Evolutionary conservation across 768 basidiomycete genomes (phyloP), one percentile per base, ranked within the genome.

Genomic region (Lactarius hatsudake): DNA sequence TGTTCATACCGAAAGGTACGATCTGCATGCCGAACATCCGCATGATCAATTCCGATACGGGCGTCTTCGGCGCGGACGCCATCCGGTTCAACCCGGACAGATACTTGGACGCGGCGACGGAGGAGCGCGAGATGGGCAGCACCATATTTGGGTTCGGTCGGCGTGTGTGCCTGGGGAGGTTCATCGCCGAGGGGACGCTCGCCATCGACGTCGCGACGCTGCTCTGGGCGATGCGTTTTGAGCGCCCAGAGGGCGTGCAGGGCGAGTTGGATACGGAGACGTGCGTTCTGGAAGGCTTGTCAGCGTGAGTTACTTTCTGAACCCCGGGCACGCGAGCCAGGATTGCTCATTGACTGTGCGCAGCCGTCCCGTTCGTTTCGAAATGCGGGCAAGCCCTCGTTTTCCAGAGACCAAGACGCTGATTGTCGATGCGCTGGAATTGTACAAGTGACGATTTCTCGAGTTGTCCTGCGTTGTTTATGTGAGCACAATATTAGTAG

Each of bases 141-240:
- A 57, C 61, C 26, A 63, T 70, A 2, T 75, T 64, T 59, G 74
- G 75, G 15, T 77, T 73, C 62, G 73, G 76, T 28, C 60, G 74
- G 66, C 45, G 73, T 67, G 73, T 77, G 12, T 79, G 78, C 55
- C 69, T 73, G 3, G 78, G 78, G 9, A 69, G 71, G 30, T 66
- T 75, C 61, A 58, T 78, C 30, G 78, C 77, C 0, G 74, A 76
- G 56, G 66, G 73, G 20, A 69, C 73, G 15, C 40, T 78, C 10
- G 77, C 76, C 58, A 76, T 78, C 42, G 67, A 71, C 40, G 72
- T 76, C 30, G 77, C 77, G 13, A 66, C 70, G 26, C 64, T 75
- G 3, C 70, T 79, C 23, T 73, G 69, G 63, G 73, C 74, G 18
- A 69, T 63, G 48, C 66, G 63, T 18, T 63, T 75, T 30, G 68